Percentiles rank a stretch among this genome's conserved stretches.
These are phyloP conservation scores for Amauroascus verrucosus DNA, from an alignment of 2,329 filamentous ascomycete species.

Conservation along the genomic window DNA sequence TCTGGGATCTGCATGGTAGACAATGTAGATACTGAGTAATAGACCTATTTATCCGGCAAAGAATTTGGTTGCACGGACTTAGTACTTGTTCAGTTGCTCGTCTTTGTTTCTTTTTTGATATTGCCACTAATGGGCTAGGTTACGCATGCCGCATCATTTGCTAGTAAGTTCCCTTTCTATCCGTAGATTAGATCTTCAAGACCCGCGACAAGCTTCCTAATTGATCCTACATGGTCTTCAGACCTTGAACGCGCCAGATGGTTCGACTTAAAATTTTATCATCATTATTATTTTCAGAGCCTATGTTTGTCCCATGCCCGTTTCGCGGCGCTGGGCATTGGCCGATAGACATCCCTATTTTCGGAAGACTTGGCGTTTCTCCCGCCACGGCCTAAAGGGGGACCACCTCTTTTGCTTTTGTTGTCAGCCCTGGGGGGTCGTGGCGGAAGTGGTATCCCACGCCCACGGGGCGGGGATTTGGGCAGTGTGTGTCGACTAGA, in stretches of 20 bases:
- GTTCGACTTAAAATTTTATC: no score
- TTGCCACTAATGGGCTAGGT: no score
- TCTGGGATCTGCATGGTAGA: background rate
- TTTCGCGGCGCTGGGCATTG: conserved; percentile 26
- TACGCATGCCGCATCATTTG: no score
- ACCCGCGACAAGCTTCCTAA: no score
- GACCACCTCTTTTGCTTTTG: conserved; percentile 17
- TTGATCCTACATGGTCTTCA: no score
- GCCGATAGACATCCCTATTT: conserved; percentile 24
- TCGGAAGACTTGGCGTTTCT: conserved; percentile 15
- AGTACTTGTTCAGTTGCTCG: background rate
- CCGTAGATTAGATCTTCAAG: no score
- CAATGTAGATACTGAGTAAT: background rate
- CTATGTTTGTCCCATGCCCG: conserved; percentile 27
- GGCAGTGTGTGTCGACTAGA: conserved; percentile 17
- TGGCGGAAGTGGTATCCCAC: conserved; percentile 11
- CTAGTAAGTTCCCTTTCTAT: no score
- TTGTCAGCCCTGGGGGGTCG: conserved; percentile 12
- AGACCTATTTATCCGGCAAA: background rate
- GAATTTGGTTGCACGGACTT: background rate
- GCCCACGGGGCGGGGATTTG: conserved; percentile 19
- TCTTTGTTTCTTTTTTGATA: no score
- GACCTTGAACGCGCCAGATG: no score
- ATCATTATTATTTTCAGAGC: conserved; percentile 21
- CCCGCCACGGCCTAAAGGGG: conserved; percentile 13